phyloP scores from a whole-genome alignment of 179 eudicot genomes.

The Patellifolia procumbens region DNA sequence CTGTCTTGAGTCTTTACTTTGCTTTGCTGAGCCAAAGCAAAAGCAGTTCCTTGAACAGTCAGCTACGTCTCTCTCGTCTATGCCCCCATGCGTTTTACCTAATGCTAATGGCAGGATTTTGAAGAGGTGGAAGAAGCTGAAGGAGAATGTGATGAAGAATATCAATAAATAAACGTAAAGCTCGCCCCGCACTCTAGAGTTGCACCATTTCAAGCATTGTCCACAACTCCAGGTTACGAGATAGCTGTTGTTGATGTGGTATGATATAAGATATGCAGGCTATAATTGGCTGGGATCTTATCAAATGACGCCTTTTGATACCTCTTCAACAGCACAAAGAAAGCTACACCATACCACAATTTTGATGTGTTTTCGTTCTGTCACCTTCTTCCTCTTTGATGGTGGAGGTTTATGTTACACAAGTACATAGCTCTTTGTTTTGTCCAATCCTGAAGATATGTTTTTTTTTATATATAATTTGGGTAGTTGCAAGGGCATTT shows the following conservation, averaged over 20 bases:
- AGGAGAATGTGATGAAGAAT: conserved; percentile 36
- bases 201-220: conserved; percentile 4
- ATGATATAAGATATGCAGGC: conserved; percentile 3
- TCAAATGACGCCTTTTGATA: background rate
- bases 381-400: background rate
- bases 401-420: background rate
- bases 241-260: background rate
- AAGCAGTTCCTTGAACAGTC: conserved; percentile 63
- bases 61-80: conserved; percentile 47
- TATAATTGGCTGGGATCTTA: background rate
- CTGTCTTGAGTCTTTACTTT: conserved; percentile 66
- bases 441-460: background rate
- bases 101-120: conserved; percentile 33
- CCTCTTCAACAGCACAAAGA: background rate
- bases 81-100: conserved; percentile 64
- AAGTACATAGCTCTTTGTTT: conserved; percentile 4
- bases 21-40: conserved; percentile 71
- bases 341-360: background rate
- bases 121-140: conserved; percentile 44
- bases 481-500: background rate
- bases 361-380: background rate
- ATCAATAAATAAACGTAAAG: conserved; percentile 14
- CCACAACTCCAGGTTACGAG: background rate
- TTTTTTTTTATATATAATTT: background rate
- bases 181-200: background rate